Percentiles rank a stretch among this genome's conserved stretches.
These are phyloP conservation scores for Withania somnifera DNA, from an alignment of 305 asterid genomes.

Conservation along the genomic window DNA sequence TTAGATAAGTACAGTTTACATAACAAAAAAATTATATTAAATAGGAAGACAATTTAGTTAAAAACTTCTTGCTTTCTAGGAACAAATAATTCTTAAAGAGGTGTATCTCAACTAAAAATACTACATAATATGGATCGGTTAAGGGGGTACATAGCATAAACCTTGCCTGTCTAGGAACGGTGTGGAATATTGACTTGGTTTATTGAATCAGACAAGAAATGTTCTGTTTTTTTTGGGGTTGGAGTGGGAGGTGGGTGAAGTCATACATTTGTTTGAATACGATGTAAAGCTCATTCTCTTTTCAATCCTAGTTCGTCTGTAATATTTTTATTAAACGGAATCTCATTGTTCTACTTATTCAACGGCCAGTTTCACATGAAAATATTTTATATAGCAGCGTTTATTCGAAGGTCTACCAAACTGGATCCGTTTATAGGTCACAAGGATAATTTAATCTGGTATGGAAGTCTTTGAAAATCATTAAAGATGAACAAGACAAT, in stretches of 20 bases:
- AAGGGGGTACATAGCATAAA: too few relatives aligned
- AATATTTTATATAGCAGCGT: neutral
- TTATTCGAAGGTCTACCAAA: neutral
- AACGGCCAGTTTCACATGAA: neutral
- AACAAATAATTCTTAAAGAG: too few relatives aligned
- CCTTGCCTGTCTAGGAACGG: too few relatives aligned
- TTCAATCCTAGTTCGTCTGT: neutral
- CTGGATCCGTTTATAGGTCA: neutral
- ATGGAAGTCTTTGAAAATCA: neutral
- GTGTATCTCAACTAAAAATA: too few relatives aligned
- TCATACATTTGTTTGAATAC: neutral
- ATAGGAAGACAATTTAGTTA: too few relatives aligned
- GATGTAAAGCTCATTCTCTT: neutral
- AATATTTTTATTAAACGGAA: neutral
- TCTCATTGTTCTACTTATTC: neutral
- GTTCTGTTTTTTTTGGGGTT: too few relatives aligned
- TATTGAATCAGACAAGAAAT: neutral
- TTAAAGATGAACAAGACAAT: neutral
- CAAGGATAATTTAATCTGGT: neutral
- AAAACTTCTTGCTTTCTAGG: too few relatives aligned
- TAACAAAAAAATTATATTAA: too few relatives aligned
- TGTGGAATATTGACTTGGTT: neutral
- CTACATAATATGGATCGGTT: too few relatives aligned
- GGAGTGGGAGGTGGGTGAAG: too few relatives aligned
- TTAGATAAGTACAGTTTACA: too few relatives aligned